Percentiles rank a stretch among this genome's conserved stretches.
phyloP scores from a whole-genome alignment of 805 yeast species.

The Teunomyces gatunensis region DNA sequence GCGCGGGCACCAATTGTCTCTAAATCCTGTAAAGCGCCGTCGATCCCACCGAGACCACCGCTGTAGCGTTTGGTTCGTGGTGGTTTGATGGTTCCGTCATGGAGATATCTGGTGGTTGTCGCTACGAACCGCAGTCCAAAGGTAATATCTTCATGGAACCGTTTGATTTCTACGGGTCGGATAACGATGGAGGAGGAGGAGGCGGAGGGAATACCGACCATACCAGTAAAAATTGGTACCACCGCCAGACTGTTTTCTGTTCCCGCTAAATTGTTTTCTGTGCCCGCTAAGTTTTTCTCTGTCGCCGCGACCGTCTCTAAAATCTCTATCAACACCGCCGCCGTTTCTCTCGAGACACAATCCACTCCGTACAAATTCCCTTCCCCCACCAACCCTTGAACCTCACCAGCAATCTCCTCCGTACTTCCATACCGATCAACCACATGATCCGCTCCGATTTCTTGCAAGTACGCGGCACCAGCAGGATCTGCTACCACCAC shows the following conservation, averaged over 20 bases:
- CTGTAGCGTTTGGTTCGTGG: constrained; percentile 23
- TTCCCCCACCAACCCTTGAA: constrained; percentile 18
- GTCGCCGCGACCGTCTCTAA: background rate
- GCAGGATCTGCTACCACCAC: constrained; percentile 24
- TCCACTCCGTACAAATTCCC: constrained; percentile 38
- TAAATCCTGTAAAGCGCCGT: constrained; percentile 34
- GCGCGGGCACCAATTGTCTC: constrained; percentile 42
- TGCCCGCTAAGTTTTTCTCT: too few relatives aligned
- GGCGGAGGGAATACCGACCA: constrained; percentile 15
- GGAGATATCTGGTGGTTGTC: constrained; percentile 22
- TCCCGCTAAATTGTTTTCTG: too few relatives aligned
- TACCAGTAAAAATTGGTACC: constrained; percentile 14
- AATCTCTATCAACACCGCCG: background rate
- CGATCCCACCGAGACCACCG: constrained; percentile 26
- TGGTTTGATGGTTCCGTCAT: constrained; percentile 15
- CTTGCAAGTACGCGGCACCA: constrained; percentile 18
- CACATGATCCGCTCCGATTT: constrained; percentile 29
- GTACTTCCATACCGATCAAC: constrained; percentile 31
- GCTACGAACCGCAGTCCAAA: constrained; percentile 36
- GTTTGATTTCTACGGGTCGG: constrained; percentile 36
- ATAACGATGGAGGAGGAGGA: constrained; percentile 5
- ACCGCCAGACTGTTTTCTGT: too few relatives aligned
- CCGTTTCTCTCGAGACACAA: constrained; percentile 37
- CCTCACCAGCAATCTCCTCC: constrained; percentile 12
- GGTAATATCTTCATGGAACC: constrained; percentile 41